Conservation (phyloP, 2,329 filamentous ascomycete genomes). For the Microsporum audouinii region DNA sequence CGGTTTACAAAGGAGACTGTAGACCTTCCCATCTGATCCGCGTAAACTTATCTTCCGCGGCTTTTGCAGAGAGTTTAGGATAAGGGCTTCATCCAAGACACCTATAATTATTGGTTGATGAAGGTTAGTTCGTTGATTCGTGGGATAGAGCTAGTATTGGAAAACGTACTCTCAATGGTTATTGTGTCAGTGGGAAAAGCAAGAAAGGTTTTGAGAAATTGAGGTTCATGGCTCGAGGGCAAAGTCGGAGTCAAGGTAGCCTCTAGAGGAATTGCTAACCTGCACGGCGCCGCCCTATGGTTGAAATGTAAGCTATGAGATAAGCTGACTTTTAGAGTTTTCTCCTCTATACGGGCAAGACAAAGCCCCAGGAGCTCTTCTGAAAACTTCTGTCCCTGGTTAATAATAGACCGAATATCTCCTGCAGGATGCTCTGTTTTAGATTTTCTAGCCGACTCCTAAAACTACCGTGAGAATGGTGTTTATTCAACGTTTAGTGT, state of each 20-base stretch:
- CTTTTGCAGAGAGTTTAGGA: conserved; percentile 82
- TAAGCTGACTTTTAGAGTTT: conserved; percentile 60
- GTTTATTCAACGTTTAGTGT: conserved; percentile 12
- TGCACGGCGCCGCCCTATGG: conserved; percentile 67
- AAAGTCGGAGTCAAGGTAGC: conserved; percentile 70
- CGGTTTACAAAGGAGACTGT: conserved; percentile 89
- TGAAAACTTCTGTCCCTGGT: conserved; percentile 68
- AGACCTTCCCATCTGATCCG: conserved; percentile 77
- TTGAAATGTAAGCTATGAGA: conserved; percentile 70
- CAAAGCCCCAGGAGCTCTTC: conserved; percentile 72
- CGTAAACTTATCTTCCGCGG: conserved; percentile 79
- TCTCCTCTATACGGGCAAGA: conserved; percentile 61
- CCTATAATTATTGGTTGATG: conserved; percentile 22
- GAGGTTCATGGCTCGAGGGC: conserved; percentile 58
- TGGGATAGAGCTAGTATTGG: neutral
- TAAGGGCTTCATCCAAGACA: conserved; percentile 78
- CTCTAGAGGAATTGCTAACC: conserved; percentile 81
- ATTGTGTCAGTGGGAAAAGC: conserved; percentile 80
- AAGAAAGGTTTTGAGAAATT: conserved; percentile 56
- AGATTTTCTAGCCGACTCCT: conserved; percentile 43
- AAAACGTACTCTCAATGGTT: conserved; percentile 51
- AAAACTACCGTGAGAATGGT: neutral
- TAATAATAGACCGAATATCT: conserved; percentile 62
- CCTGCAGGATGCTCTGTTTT: conserved; percentile 29
- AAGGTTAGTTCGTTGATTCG: neutral